Evolutionary conservation across 495 filamentous ascomycete genomes (phyloP).

Genomic region (Lasiosphaeriaceae sp.): DNA sequence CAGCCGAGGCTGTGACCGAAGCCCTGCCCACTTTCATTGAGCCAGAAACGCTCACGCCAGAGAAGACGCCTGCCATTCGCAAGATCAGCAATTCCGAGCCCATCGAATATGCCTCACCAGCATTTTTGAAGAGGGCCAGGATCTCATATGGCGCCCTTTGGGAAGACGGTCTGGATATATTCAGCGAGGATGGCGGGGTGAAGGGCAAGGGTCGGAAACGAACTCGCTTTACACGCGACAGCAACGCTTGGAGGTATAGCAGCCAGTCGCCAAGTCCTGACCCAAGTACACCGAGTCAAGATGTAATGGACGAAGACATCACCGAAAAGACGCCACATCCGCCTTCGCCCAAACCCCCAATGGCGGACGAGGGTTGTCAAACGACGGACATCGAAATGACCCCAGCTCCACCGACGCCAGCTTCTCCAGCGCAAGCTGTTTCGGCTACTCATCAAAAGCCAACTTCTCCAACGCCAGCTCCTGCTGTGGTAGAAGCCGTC

Average conservation of each 20-base stretch:
- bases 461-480: not conserved
- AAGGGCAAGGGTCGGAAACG: slow-evolving; percentile 66
- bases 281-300: slow-evolving; percentile 30
- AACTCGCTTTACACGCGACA: slow-evolving; percentile 64
- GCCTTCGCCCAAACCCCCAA: slow-evolving; percentile 26
- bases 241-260: slow-evolving; percentile 65
- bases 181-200: slow-evolving; percentile 65
- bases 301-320: slow-evolving; percentile 35
- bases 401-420: not conserved
- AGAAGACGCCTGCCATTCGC: slow-evolving; percentile 8
- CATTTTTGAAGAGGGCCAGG: slow-evolving; percentile 64
- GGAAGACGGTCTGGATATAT: slow-evolving; percentile 60
- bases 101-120: slow-evolving; percentile 66
- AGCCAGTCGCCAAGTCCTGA: slow-evolving; percentile 64
- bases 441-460: not conserved
- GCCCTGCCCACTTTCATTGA: slow-evolving; percentile 4
- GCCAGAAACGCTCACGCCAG: not conserved
- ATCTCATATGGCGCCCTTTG: slow-evolving; percentile 57
- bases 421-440: not conserved
- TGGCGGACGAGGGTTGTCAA: slow-evolving; percentile 47
- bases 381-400: slow-evolving; percentile 36
- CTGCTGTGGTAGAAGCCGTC: not conserved
- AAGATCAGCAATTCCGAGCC: slow-evolving; percentile 16
- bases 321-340: not conserved
- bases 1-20: slow-evolving; percentile 4